Conservation (phyloP, 192 early-diverging fungal species). For the Coemansia sp. region DNA sequence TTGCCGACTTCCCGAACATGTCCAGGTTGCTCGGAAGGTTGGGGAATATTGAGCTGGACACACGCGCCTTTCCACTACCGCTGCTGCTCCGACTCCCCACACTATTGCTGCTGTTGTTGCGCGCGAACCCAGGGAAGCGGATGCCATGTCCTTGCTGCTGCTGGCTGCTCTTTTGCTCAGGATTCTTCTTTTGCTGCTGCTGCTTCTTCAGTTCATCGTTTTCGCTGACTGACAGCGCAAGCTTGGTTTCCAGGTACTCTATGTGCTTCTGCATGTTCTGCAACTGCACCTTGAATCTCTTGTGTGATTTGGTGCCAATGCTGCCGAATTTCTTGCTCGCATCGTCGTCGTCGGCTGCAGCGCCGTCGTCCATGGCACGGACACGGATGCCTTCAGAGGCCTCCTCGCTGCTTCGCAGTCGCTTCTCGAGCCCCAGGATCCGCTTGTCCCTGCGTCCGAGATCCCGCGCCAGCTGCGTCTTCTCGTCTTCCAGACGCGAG, state of each 20-base stretch:
- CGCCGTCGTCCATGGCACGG: slow-evolving; percentile 24
- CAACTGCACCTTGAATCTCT: slow-evolving; percentile 53
- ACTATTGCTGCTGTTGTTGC: slow-evolving; percentile 18
- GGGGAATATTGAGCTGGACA: slow-evolving; percentile 41
- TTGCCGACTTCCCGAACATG: slow-evolving; percentile 19
- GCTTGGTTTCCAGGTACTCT: slow-evolving; percentile 53
- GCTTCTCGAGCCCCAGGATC: slow-evolving; percentile 30
- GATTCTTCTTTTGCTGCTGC: background rate
- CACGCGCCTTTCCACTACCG: slow-evolving; percentile 12
- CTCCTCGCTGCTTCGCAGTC: slow-evolving; percentile 14
- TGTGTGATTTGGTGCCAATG: slow-evolving; percentile 49
- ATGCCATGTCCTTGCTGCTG: slow-evolving; percentile 13
- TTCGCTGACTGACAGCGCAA: slow-evolving; percentile 46
- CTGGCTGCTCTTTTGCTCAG: background rate
- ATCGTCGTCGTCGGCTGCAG: slow-evolving; percentile 20
- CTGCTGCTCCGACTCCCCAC: slow-evolving; percentile 1
- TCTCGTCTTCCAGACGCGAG: slow-evolving; percentile 48
- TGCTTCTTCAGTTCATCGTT: slow-evolving; percentile 45
- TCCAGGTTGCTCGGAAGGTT: slow-evolving; percentile 47
- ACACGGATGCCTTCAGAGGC: slow-evolving; percentile 46
- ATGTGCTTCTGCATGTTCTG: slow-evolving; percentile 57
- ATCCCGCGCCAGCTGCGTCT: slow-evolving; percentile 40
- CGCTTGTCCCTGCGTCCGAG: slow-evolving; percentile 26
- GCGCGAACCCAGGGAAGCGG: slow-evolving; percentile 29
- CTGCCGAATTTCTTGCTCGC: slow-evolving; percentile 28